These are phyloP conservation scores for Musa schizocarpa DNA, from an alignment of 176 grass and related monocot genomes.

Conservation along the genomic window DNA sequence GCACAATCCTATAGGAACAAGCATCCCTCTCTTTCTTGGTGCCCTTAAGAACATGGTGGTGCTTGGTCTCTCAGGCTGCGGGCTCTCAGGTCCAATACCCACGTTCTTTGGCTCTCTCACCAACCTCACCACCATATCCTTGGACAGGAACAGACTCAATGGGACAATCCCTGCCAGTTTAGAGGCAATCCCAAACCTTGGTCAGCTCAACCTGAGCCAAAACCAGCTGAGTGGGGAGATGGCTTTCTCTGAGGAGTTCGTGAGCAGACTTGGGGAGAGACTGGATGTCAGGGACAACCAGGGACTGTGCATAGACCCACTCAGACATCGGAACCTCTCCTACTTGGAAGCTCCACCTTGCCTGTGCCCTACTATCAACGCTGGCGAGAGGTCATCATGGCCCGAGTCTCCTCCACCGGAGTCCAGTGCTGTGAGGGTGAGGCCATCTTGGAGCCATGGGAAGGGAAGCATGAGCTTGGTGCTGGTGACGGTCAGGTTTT, in stretches of 20 bases:
- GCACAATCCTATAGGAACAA: slow-evolving; percentile 62
- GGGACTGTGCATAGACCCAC: slow-evolving; percentile 46
- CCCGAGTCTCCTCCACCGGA: not conserved
- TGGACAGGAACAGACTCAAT: slow-evolving; percentile 67
- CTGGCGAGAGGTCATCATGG: not conserved
- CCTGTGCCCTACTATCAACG: not conserved
- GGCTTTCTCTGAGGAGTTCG: slow-evolving; percentile 52
- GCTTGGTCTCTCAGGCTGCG: slow-evolving; percentile 62
- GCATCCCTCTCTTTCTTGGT: slow-evolving; percentile 49
- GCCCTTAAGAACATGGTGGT: slow-evolving; percentile 52
- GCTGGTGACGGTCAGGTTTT: not conserved
- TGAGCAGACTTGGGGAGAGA: slow-evolving; percentile 53
- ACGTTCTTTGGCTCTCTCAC: slow-evolving; percentile 29
- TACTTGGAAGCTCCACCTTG: slow-evolving; percentile 54
- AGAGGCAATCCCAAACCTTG: slow-evolving; percentile 53
- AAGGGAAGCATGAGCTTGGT: not conserved
- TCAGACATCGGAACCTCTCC: slow-evolving; percentile 16
- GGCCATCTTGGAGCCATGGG: not conserved
- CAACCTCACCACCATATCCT: slow-evolving; percentile 51
- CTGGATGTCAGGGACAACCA: slow-evolving; percentile 68
- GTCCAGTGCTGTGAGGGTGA: not conserved
- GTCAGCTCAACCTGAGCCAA: slow-evolving; percentile 83
- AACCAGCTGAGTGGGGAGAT: slow-evolving; percentile 72
- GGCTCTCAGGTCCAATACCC: slow-evolving; percentile 53
- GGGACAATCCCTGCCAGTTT: slow-evolving; percentile 56